Evolutionary conservation across 2,329 filamentous ascomycete genomes (phyloP), one percentile per base, ranked within the genome.

Genomic region (Cladosporium sp.): DNA sequence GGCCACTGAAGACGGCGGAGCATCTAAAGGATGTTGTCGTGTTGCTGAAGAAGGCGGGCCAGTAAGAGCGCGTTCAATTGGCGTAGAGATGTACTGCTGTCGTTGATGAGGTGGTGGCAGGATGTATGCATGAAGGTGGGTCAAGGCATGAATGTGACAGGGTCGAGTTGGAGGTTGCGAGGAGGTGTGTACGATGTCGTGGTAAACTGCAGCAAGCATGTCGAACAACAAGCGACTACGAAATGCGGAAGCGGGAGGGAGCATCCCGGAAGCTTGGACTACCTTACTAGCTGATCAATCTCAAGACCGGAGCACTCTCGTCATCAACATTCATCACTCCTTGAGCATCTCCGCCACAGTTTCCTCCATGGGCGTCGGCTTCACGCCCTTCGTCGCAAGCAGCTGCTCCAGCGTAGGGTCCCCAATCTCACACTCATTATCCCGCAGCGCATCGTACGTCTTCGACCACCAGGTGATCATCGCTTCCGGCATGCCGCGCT

Each of bases 391-490:
- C 50, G 72, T 72, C 12, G 67, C 70, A 61, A 83, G 66, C 14
- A 82, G 67, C 0, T 62, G 64, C 69, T 82, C 79, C 26, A 83
- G 65, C 5, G 77, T 81, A 1, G 69, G 37, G 60, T 83, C 80
- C 3, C 77, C 66, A 58, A 81, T 80, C 57, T 74, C 73, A 61
- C 80, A 82, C 65, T 82, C 81, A 2, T 76, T 75, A 8, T 80
- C 74, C 40, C 72, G 70, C 37, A 83, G 49, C 52, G 80, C 80
- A 67, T 80, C 79, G 66, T 82, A 82, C 28, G 79, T 79, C 40
- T 73, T 78, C 44, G 76, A 77, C 81, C 81, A 83, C 81, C 81
- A 82, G 69, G 78, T 78, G 6, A 82, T 77, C 52, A 75, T 71
- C 8, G 71, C 66, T 60, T 74, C 74, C 26, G 80, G 75, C 70